phyloP scores from a whole-genome alignment of 75 land plant species.

The Cunninghamia lanceolata region DNA sequence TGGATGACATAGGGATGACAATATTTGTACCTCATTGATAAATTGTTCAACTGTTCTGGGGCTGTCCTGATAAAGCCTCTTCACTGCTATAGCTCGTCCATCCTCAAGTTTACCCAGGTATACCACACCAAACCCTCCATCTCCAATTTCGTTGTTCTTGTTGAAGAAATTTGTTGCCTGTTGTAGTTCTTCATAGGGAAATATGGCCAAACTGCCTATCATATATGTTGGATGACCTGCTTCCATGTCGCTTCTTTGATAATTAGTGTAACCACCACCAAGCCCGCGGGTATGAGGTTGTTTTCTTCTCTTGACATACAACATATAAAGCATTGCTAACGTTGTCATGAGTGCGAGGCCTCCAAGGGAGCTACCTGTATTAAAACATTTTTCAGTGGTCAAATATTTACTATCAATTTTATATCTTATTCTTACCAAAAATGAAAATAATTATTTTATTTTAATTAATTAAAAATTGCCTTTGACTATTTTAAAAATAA shows the following conservation, averaged over 20 bases:
- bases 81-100: constrained; percentile 17
- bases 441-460: too few relatives aligned
- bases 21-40: constrained; percentile 18
- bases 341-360: too few relatives aligned
- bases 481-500: too few relatives aligned
- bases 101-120: constrained; percentile 25
- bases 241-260: neutral
- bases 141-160: constrained; percentile 11
- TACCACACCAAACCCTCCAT: constrained; percentile 21
- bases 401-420: too few relatives aligned
- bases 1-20: constrained; percentile 17
- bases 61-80: constrained; percentile 8
- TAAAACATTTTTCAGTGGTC: too few relatives aligned
- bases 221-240: neutral
- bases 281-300: neutral
- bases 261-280: neutral
- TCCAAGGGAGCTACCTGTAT: too few relatives aligned
- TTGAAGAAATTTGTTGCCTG: constrained; percentile 16
- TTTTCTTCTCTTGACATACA: neutral
- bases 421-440: too few relatives aligned
- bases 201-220: neutral
- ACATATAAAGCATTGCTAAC: too few relatives aligned
- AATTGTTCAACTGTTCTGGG: constrained; percentile 13
- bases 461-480: too few relatives aligned
- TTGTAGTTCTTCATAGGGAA: constrained; percentile 1